Evolutionary conservation across 768 basidiomycete species (phyloP).

Genomic region (Boletus eberwhitei): DNA sequence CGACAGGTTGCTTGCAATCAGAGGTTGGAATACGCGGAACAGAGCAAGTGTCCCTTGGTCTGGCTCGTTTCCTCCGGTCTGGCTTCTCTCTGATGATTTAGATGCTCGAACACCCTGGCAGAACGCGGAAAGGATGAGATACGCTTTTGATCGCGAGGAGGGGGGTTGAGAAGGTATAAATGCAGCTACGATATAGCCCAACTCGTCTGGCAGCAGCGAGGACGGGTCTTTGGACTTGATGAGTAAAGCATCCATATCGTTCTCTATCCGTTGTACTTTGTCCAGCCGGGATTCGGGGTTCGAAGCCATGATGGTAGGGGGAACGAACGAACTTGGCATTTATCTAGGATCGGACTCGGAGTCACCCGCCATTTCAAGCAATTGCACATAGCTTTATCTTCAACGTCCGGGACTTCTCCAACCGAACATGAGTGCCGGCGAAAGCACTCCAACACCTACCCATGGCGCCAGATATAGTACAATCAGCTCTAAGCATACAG

Average conservation of each 20-base stretch:
- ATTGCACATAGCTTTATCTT: not conserved
- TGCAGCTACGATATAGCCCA: conserved; percentile 47
- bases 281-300: not conserved
- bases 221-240: conserved; percentile 32
- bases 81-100: conserved; percentile 32
- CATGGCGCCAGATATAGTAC: conserved; percentile 20
- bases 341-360: not conserved
- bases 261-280: not conserved
- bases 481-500: conserved; percentile 70
- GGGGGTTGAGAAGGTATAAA: conserved; percentile 49
- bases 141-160: conserved; percentile 60
- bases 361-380: not conserved
- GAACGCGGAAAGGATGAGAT: conserved; percentile 63
- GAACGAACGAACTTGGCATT: not conserved
- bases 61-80: conserved; percentile 35
- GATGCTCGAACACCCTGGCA: conserved; percentile 56
- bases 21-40: conserved; percentile 47
- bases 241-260: conserved; percentile 31
- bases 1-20: conserved; percentile 47
- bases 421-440: conserved; percentile 14
- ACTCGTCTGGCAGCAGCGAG: conserved; percentile 51
- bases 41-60: conserved; percentile 51
- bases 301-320: conserved; percentile 10
- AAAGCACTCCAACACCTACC: conserved; percentile 5
- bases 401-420: not conserved